Evolutionary conservation across 2,329 filamentous ascomycete genomes (phyloP).

Genomic region (Chrysosporium keratinophilum): DNA sequence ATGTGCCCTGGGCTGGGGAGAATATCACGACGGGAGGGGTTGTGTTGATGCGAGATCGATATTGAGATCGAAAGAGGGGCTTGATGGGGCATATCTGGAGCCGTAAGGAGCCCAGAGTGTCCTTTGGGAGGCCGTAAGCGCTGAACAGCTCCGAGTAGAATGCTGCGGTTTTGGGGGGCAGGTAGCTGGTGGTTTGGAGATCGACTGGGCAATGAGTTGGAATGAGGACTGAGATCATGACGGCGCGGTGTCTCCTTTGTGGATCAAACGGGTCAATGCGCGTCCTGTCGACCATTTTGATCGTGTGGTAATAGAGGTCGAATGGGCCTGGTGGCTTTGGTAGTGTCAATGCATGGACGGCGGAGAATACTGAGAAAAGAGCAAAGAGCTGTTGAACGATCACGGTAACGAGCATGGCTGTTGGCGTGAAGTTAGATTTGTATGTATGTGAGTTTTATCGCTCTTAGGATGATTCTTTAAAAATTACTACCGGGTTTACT

Average conservation of each 20-base stretch:
- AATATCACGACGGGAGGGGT: slow-evolving; percentile 18
- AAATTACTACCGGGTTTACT: too few relatives aligned
- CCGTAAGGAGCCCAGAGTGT: too few relatives aligned
- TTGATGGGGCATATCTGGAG: too few relatives aligned
- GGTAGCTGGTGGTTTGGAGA: slow-evolving; percentile 18
- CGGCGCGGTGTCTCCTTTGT: too few relatives aligned
- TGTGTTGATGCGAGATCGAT: too few relatives aligned
- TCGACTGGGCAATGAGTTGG: slow-evolving; percentile 16
- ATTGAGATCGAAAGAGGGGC: too few relatives aligned
- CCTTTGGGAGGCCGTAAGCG: neutral
- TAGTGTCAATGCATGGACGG: neutral
- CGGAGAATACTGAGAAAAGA: neutral
- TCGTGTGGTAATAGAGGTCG: neutral
- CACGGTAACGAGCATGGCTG: too few relatives aligned
- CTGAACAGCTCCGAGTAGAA: slow-evolving; percentile 15
- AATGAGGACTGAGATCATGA: slow-evolving; percentile 25
- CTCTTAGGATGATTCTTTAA: too few relatives aligned
- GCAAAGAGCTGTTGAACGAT: neutral
- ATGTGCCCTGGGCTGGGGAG: slow-evolving; percentile 23
- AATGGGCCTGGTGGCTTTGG: neutral
- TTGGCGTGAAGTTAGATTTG: too few relatives aligned
- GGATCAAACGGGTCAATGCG: too few relatives aligned
- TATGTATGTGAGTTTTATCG: too few relatives aligned
- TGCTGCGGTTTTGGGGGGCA: slow-evolving; percentile 24
- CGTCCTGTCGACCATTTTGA: slow-evolving; percentile 11